A percentile compares a stretch with the other conserved stretches of the same genome.
These are phyloP conservation scores for Rhizopogon vinicolor DNA, from an alignment of 768 basidiomycete species.

Conservation along the genomic window DNA sequence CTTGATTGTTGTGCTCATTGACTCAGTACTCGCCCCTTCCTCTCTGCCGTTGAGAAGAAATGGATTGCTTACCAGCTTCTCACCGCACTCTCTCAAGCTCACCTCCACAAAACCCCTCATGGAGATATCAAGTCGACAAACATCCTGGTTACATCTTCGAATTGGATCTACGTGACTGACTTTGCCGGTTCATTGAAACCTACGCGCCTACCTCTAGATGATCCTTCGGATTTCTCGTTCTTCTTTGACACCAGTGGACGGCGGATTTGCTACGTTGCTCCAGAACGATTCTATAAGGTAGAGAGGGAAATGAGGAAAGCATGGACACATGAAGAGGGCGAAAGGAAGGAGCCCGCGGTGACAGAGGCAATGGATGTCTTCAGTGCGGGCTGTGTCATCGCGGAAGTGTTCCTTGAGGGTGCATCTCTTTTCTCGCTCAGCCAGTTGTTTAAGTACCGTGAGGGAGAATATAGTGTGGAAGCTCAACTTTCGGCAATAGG, in stretches of 20 bases:
- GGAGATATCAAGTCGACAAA: conserved; percentile 99
- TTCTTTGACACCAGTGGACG: conserved; percentile 95
- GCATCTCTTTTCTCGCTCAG: conserved; percentile 90
- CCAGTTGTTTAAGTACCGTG: conserved; percentile 91
- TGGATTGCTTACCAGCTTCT: conserved; percentile 97
- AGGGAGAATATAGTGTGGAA: conserved; percentile 79
- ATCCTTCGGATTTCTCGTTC: conserved; percentile 96
- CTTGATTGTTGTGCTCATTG: neutral
- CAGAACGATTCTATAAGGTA: conserved; percentile 89
- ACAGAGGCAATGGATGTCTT: conserved; percentile 99
- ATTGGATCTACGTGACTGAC: conserved; percentile 93
- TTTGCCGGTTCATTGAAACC: conserved; percentile 93
- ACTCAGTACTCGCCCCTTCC: conserved; percentile 88
- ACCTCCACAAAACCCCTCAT: conserved; percentile 86
- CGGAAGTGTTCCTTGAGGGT: conserved; percentile 94
- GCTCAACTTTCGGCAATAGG: conserved; percentile 68
- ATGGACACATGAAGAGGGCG: conserved; percentile 43
- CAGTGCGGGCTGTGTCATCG: conserved; percentile 90
- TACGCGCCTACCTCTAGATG: conserved; percentile 90
- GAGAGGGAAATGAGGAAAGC: conserved; percentile 69
- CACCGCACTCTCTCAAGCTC: conserved; percentile 76
- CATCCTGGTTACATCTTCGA: conserved; percentile 93
- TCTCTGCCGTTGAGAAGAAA: conserved; percentile 89
- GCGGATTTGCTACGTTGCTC: conserved; percentile 93
- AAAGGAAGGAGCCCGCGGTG: conserved; percentile 70